Conservation (phyloP, 768 basidiomycete species). For the Asterophora lycoperdoides region DNA sequence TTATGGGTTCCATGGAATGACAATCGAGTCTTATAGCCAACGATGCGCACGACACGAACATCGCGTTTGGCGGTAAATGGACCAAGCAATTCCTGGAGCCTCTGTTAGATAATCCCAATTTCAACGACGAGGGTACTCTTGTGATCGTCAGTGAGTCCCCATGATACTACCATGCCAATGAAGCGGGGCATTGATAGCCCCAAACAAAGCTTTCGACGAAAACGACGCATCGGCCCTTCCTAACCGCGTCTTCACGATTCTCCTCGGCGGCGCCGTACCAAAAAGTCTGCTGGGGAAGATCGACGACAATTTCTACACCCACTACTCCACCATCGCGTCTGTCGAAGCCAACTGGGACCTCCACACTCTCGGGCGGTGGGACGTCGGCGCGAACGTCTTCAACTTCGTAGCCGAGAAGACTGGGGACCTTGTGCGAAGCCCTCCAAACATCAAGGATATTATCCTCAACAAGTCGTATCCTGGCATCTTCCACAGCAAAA, state of each 20-base stretch:
- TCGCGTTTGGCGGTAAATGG: slow-evolving; percentile 45
- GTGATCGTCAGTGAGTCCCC: slow-evolving; percentile 40
- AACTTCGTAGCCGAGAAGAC: slow-evolving; percentile 43
- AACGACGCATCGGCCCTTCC: slow-evolving; percentile 35
- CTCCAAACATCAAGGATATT: slow-evolving; percentile 6
- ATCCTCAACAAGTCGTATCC: slow-evolving; percentile 25
- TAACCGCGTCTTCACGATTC: slow-evolving; percentile 44
- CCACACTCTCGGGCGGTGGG: slow-evolving; percentile 48
- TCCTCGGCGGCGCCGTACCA: slow-evolving; percentile 44
- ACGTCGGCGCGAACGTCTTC: slow-evolving; percentile 46
- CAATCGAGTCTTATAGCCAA: slow-evolving; percentile 25
- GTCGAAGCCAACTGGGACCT: slow-evolving; percentile 61
- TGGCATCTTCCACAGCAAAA: slow-evolving; percentile 21
- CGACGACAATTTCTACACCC: slow-evolving; percentile 55
- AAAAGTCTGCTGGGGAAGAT: slow-evolving; percentile 34
- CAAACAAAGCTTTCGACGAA: slow-evolving; percentile 50
- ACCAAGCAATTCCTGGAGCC: slow-evolving; percentile 48
- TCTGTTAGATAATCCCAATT: slow-evolving; percentile 42
- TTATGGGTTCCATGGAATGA: neutral
- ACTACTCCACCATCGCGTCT: slow-evolving; percentile 55
- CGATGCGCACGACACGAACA: slow-evolving; percentile 57
- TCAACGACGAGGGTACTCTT: slow-evolving; percentile 53
- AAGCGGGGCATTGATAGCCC: neutral
- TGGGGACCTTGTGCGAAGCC: slow-evolving; percentile 32
- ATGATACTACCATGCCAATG: neutral